Percentiles rank a stretch among this genome's conserved stretches.
Conservation (phyloP, 2,329 filamentous ascomycete genomes). For the Microdochium paspali region DNA sequence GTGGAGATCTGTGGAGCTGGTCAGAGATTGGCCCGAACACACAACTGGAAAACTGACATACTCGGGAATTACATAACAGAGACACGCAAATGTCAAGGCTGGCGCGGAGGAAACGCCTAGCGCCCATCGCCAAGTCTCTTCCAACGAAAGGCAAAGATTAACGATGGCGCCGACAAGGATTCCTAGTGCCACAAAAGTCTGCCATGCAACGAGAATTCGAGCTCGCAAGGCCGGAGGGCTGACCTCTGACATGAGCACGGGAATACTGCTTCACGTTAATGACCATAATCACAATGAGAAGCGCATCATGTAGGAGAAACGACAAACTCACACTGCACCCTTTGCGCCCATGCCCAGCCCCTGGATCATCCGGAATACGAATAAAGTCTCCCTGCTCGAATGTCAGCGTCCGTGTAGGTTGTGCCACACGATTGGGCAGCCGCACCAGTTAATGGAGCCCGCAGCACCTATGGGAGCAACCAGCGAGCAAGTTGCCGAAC, state of each 20-base stretch:
- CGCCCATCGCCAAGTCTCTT: background rate
- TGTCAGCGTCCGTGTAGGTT: background rate
- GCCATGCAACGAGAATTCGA: background rate
- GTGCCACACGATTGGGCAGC: background rate
- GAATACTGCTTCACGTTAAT: background rate
- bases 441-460: background rate
- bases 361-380: background rate
- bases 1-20: background rate
- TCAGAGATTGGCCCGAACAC: background rate
- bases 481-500: background rate
- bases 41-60: background rate
- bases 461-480: background rate
- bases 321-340: background rate
- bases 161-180: background rate
- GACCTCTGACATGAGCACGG: background rate
- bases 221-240: background rate
- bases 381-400: background rate
- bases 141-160: background rate
- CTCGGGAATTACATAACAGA: background rate
- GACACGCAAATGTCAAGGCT: background rate
- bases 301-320: background rate
- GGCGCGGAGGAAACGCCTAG: background rate
- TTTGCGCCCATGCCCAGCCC: background rate
- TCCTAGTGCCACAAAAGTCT: background rate
- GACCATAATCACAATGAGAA: too few species aligned